A percentile compares a stretch with the other conserved stretches of the same genome.
phyloP scores from a whole-genome alignment of 2,329 filamentous ascomycete genomes.

The Ceratocystis colombiana region DNA sequence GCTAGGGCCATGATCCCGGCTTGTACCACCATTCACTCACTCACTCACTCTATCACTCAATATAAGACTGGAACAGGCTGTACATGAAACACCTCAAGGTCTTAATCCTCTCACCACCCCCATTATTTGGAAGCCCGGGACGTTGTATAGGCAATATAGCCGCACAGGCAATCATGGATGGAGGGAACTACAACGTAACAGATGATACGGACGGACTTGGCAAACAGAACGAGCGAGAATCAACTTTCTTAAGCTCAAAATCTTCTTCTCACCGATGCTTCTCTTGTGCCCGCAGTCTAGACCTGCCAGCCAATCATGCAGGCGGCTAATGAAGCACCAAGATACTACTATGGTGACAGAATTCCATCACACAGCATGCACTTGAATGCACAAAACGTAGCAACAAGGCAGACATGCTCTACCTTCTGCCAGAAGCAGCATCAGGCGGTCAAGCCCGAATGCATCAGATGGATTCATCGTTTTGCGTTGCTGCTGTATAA shows the following conservation, averaged over 20 bases:
- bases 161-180: background rate
- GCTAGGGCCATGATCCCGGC: background rate
- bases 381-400: background rate
- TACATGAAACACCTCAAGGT: background rate
- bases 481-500: background rate
- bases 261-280: background rate
- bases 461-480: background rate
- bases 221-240: background rate
- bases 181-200: background rate
- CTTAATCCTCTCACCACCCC: too few relatives aligned
- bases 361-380: background rate
- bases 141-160: too few relatives aligned
- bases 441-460: conserved; percentile 9
- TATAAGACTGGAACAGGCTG: background rate
- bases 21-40: background rate
- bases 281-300: background rate
- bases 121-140: too few relatives aligned
- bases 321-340: background rate
- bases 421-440: background rate
- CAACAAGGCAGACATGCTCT: background rate
- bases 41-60: conserved; percentile 5
- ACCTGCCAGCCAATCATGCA: background rate
- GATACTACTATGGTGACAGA: background rate
- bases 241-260: too few relatives aligned
- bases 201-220: background rate